Percentiles rank a stretch among this genome's conserved stretches.
Conservation (phyloP, 1,284 basidiomycete genomes). For the Schizophyllum commune region DNA sequence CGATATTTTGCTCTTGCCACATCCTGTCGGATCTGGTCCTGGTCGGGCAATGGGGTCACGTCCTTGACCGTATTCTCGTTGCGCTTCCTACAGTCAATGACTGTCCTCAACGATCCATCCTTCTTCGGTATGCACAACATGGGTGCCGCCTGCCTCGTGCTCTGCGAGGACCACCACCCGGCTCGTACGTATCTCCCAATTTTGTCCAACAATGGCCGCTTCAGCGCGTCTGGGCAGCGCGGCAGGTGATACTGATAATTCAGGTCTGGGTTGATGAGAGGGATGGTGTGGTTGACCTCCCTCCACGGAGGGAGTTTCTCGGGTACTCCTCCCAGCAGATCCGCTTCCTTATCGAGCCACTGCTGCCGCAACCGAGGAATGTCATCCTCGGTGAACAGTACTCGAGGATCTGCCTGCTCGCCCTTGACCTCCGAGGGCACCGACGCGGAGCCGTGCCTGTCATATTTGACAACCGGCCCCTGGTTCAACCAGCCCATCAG, state of each 20-base stretch:
- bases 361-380: too few relatives aligned
- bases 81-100: background rate
- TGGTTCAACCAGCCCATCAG: background rate
- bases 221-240: conserved; percentile 5
- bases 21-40: conserved; percentile 1
- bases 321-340: too few relatives aligned
- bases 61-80: conserved; percentile 3
- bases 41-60: conserved; percentile 3
- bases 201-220: conserved; percentile 18
- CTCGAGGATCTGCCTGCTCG: too few relatives aligned
- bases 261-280: conserved; percentile 19
- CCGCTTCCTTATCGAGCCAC: too few relatives aligned
- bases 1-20: background rate
- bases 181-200: conserved; percentile 16
- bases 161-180: conserved; percentile 18
- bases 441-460: background rate
- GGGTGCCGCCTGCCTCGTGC: conserved; percentile 19
- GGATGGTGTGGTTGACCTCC: conserved; percentile 24
- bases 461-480: background rate
- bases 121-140: conserved; percentile 15
- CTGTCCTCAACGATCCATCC: background rate
- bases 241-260: conserved; percentile 11
- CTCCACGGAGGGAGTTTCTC: conserved; percentile 18
- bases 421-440: too few relatives aligned
- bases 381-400: too few relatives aligned